Percentiles rank a stretch among this genome's conserved stretches.
These are phyloP conservation scores for Moricandia arvensis DNA, from an alignment of 345 rosid species.

Conservation along the genomic window DNA sequence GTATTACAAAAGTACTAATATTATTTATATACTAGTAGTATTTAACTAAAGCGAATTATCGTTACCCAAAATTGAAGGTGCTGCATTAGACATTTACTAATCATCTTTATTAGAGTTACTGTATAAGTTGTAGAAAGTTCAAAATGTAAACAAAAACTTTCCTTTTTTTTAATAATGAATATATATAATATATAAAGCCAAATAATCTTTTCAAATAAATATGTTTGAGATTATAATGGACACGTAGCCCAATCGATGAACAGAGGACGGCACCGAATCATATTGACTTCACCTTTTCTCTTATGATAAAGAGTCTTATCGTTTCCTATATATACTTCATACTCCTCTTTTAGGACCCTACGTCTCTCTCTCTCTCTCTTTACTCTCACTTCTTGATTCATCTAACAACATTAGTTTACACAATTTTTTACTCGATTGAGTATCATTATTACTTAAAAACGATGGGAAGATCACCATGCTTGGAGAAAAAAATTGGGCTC, in stretches of 20 bases:
- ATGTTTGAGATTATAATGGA: conserved; percentile 31
- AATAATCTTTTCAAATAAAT: background rate
- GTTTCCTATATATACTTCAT: conserved; percentile 25
- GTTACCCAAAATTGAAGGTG: background rate
- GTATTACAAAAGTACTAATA: background rate
- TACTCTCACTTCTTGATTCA: conserved; percentile 9
- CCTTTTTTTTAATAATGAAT: background rate
- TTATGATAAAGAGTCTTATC: conserved; percentile 17
- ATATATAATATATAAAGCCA: background rate
- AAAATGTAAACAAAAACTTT: background rate
- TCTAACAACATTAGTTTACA: background rate
- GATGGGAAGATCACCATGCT: conserved; percentile 84
- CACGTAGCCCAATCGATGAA: conserved; percentile 60
- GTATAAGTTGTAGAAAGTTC: background rate
- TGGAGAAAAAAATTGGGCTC: conserved; percentile 66
- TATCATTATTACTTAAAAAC: background rate
- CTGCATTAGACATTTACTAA: background rate
- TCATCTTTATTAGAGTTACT: background rate
- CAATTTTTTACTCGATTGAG: background rate
- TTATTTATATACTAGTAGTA: background rate
- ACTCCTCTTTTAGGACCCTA: conserved; percentile 32
- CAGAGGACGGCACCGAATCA: conserved; percentile 89
- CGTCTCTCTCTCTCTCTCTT: background rate
- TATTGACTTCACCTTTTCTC: conserved; percentile 50
- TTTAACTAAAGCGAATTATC: background rate